Percentiles rank a stretch among this genome's conserved stretches.
Evolutionary conservation across 441 rosid species (phyloP).

Genomic region (Syzygium syzygioides): DNA sequence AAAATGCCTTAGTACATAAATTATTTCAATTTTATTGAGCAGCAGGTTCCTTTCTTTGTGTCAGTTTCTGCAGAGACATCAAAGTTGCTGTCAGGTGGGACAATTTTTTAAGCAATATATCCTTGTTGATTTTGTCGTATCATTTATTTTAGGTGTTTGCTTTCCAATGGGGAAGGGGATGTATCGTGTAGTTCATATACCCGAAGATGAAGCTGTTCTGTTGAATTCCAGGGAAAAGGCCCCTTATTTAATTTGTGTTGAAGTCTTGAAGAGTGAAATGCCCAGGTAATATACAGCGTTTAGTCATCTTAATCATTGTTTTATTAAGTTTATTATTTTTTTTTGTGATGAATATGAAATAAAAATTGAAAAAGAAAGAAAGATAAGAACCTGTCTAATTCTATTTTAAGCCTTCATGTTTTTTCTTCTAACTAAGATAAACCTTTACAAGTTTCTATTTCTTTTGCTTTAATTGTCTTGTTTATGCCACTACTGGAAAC

Average conservation of each 20-base stretch:
- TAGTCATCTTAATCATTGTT: neutral
- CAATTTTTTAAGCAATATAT: neutral
- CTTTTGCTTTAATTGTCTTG: neutral
- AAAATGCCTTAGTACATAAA: too few relatives aligned
- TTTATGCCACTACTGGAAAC: neutral
- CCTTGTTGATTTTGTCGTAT: neutral
- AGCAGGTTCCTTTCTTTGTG: neutral
- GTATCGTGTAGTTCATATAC: constrained; percentile 93
- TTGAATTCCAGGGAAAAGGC: constrained; percentile 99
- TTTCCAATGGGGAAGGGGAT: constrained; percentile 98
- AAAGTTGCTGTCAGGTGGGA: neutral
- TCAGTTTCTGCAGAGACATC: neutral
- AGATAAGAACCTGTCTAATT: neutral
- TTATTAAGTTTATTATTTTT: neutral
- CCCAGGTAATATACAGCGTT: constrained; percentile 38
- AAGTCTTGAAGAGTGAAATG: constrained; percentile 83
- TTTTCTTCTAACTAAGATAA: neutral
- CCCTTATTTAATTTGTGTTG: constrained; percentile 84
- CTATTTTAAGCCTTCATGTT: neutral
- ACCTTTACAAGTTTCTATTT: neutral
- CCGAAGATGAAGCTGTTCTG: constrained; percentile 97
- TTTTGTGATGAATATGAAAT: neutral
- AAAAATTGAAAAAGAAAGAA: neutral
- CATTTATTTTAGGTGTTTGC: constrained; percentile 60
- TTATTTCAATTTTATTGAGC: neutral